Evolutionary conservation across 2,329 filamentous ascomycete species (phyloP).

Genomic region (Drechmeria coniospora): DNA sequence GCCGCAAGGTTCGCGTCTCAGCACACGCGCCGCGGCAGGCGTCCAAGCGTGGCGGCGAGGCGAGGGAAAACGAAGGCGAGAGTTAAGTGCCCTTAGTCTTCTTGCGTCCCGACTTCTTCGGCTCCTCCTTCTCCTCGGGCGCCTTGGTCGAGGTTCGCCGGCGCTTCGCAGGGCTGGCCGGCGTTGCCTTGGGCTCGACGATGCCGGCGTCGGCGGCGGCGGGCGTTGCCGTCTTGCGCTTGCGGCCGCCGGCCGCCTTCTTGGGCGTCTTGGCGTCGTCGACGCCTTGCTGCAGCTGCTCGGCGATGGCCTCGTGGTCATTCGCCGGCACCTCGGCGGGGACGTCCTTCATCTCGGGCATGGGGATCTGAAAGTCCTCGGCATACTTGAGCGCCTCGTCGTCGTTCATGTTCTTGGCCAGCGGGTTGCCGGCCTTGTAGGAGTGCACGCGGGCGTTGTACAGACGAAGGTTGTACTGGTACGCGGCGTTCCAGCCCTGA

Average conservation of each 20-base stretch:
- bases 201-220: constrained; percentile 13
- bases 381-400: constrained; percentile 45
- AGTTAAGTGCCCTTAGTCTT: constrained; percentile 31
- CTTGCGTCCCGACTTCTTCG: constrained; percentile 45
- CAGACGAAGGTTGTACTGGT: constrained; percentile 50
- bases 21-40: too few relatives aligned
- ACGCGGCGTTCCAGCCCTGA: constrained; percentile 48
- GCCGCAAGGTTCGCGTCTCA: too few relatives aligned
- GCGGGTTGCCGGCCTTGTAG: constrained; percentile 43
- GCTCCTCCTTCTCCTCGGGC: constrained; percentile 37
- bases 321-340: constrained; percentile 17
- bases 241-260: constrained; percentile 33
- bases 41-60: background rate
- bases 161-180: constrained; percentile 46
- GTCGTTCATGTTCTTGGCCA: constrained; percentile 45
- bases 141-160: constrained; percentile 41
- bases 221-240: constrained; percentile 41
- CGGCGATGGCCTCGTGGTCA: constrained; percentile 41
- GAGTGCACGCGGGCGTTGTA: constrained; percentile 52
- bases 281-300: constrained; percentile 37
- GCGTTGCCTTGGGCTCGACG: constrained; percentile 24
- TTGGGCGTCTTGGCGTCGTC: constrained; percentile 42
- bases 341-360: constrained; percentile 32
- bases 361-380: constrained; percentile 39
- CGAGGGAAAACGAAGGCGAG: constrained; percentile 1